Evolutionary conservation across 306 rosid species (phyloP), one percentile per base, ranked within the genome.

Genomic region (Casuarina equisetifolia): DNA sequence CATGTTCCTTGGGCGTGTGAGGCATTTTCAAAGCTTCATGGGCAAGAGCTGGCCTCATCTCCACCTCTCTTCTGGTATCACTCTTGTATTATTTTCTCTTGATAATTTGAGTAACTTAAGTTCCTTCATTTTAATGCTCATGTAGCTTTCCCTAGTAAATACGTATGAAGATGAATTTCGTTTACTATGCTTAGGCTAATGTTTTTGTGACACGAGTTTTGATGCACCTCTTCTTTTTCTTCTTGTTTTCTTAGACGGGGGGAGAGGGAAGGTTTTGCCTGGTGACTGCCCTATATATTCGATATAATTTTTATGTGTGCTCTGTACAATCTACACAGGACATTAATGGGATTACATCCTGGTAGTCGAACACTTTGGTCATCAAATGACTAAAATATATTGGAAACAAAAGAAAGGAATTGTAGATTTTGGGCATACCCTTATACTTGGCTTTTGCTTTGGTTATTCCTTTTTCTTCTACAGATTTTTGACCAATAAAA

Each of bases 1-100:
- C 99, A 95, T 74, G 90, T 92, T 78, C 86, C 97, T 6, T 95
- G 99, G 99, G 99, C 97, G 12, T 95, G 97, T 61, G 99, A 95
- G 84, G 99, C 97, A 68, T 95, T 95, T 81, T 92, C 99, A 40
- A 92, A 88, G 82, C 96, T 87, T 87, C 90, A 91, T 70, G 92
- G 89, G 58, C 85, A 82, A 78, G 91, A 88, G 82, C 91, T 95
- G 72, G 66, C 86, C 86, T 74, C 90, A 40, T 89, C 96, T 68
- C 86, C 84, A 19, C 54, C 96, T 49, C 90, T 92, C 76, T 91
- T 91, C 80, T 95, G 99, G 99, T 95, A 91, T 53, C 19, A 1
- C 15, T 52, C 36, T 73, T 77, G 59, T 82, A 57, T 70, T 11
- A 52, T 10, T 57, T 77, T 70, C 7, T 35, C 46, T 64, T 11